Evolutionary conservation across 2,329 filamentous ascomycete species (phyloP), one percentile per base, ranked within the genome.

Genomic region (Huntiella decipiens): DNA sequence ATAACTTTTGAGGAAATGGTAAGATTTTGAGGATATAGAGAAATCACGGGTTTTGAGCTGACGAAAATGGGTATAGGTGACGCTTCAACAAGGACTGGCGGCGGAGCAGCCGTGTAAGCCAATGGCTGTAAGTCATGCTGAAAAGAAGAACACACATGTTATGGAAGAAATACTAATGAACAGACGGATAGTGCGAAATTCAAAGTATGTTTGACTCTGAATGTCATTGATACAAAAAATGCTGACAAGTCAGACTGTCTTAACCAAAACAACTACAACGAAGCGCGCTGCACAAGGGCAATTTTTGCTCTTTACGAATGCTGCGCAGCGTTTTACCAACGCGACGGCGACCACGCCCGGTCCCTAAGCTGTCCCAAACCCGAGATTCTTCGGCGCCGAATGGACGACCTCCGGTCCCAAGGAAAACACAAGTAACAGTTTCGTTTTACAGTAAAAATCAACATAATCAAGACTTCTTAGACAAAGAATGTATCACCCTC

Each of bases 291-390:
- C 61, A 74, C 80, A 57, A 60, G 65, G 13, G 67, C 85, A 56
- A 73, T 98, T 47, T 79, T 88, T 58, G 83, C 85, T 2, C 66
- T 98, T 17, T 98, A 96, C 61, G 80, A 91, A 54, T 98, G 91
- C 63, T 98, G 91, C 62, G 78, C 87, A 56, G 72, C 74, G 10
- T 94, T 96, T 59, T 96, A 98, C 63, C 66, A 79, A 54, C 70
- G 73, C 48, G 73, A 82, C 50, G 87, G 91, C 12, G 79, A 92
- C 47, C 64, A 76, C 17, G 86, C 83, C 31, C 76, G 70, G 37
- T 82, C 80, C 2, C 74, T 78, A 15, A 91, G 83, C 64, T 98
- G 91, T 58, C 91, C 91, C 0, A 88, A 88, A 58, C 74, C 83
- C 5, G 73, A 69, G 53, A 66, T 95, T 47, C 65, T 98, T 48